These are phyloP conservation scores for Candida boleticola DNA, from an alignment of 805 yeast genomes.

Conservation along the genomic window DNA sequence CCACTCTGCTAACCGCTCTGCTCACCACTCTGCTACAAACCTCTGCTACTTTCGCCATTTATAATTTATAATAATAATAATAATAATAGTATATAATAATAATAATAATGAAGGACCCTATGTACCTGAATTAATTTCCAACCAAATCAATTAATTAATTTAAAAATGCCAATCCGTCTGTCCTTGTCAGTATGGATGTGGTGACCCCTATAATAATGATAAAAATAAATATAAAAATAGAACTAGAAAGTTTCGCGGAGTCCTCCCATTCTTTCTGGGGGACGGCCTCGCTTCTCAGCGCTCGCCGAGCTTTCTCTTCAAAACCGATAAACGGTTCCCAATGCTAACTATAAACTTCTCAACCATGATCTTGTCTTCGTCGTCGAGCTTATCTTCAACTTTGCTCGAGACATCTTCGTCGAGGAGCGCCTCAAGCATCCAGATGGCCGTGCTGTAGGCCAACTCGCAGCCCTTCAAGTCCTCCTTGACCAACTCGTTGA, in stretches of 20 bases:
- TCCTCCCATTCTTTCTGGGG: not conserved
- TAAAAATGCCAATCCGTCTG: not conserved
- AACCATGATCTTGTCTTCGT: constrained; percentile 71
- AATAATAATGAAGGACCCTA: not conserved
- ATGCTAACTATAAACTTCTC: constrained; percentile 81
- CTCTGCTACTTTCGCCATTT: no score
- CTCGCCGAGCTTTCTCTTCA: constrained; percentile 50
- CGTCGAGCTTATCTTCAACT: constrained; percentile 52
- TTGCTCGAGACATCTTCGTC: constrained; percentile 40
- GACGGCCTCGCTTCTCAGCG: constrained; percentile 19
- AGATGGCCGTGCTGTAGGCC: constrained; percentile 85
- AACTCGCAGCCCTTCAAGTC: constrained; percentile 78
- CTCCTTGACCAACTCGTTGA: constrained; percentile 74
- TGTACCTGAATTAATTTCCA: no score
- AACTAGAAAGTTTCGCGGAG: no score
- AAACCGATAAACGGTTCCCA: constrained; percentile 70
- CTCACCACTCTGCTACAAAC: no score
- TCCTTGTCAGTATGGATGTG: no score
- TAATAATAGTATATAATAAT: constrained; percentile 1
- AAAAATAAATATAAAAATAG: constrained; percentile 1
- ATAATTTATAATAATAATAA: no score
- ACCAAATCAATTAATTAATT: no score
- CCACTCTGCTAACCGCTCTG: no score
- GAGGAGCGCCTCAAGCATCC: constrained; percentile 91
- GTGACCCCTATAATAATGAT: not conserved